Percentiles rank a stretch among this genome's conserved stretches.
Evolutionary conservation across 352 stramenopile genomes (phyloP).

Genomic region (Lagenidium giganteum): DNA sequence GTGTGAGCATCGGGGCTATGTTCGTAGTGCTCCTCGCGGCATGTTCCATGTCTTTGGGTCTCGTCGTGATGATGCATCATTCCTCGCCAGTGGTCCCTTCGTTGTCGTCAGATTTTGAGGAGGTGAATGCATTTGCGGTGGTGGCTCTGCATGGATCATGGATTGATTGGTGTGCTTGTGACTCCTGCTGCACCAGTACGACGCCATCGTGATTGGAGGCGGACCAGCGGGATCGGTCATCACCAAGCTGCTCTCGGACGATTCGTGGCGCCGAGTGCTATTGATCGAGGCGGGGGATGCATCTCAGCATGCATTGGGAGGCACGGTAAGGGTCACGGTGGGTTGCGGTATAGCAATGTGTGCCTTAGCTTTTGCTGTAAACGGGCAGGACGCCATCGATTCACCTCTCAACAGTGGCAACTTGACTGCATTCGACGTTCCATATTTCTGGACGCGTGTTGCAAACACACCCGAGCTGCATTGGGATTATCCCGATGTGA

Average conservation of each 20-base stretch:
- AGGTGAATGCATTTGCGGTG: too few species aligned
- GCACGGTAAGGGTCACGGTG: constrained; percentile 31
- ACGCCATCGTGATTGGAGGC: constrained; percentile 50
- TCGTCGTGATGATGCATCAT: too few species aligned
- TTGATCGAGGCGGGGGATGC: constrained; percentile 54
- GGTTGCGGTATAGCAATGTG: too few species aligned
- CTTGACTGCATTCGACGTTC: constrained; percentile 74
- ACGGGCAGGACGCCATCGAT: constrained; percentile 28
- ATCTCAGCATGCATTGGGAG: constrained; percentile 40
- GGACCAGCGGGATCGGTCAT: constrained; percentile 47
- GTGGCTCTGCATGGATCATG: too few species aligned
- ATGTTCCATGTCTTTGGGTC: too few species aligned
- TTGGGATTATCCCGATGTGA: constrained; percentile 69
- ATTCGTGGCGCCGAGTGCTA: constrained; percentile 45
- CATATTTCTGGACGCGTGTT: constrained; percentile 77
- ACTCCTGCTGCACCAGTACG: constrained; percentile 26
- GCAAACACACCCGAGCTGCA: constrained; percentile 54
- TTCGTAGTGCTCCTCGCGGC: too few species aligned
- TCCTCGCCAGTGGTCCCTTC: too few species aligned
- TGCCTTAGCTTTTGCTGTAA: background rate
- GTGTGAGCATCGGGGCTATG: background rate
- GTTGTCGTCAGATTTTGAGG: too few species aligned
- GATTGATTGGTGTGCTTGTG: too few species aligned
- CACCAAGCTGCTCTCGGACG: constrained; percentile 38
- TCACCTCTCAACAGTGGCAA: constrained; percentile 25